Evolutionary conservation across 116 monocot genomes (phyloP), one percentile per base, ranked within the genome.

Genomic region (Trichopus zeylanicus): DNA sequence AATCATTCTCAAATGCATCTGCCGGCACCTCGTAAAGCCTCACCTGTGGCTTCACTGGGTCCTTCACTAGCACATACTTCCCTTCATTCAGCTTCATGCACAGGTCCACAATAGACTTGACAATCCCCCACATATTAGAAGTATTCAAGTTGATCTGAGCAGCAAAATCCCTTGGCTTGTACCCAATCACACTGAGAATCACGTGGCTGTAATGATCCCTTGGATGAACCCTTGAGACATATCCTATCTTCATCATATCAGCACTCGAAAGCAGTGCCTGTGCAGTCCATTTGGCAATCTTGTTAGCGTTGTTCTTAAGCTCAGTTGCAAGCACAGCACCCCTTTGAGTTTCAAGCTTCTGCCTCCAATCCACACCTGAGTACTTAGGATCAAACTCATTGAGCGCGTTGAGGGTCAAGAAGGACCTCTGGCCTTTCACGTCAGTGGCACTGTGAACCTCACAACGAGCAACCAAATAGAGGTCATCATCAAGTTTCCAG

Each of bases 1-100:
- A 95, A 46, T 95, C 95, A 54, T 95, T 95, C 81, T 95, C 95
- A 70, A 95, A 95, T 3, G 95, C 86, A 75, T 95, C 95, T 1
- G 76, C 46, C 0, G 95, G 90, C 26, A 95, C 95, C 72, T 90
- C 90, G 62, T 95, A 95, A 30, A 95, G 83, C 69, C 95, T 86
- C 28, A 95, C 78, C 66, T 95, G 95, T 0, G 90, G 90, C 86
- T 95, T 95, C 22, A 62, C 66, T 0, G 95, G 95, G 29, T 95
- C 95, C 78, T 95, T 95, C 19, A 95, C 95, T 16, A 95, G 76
- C 47, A 95, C 95, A 71, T 87, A 95, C 66, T 95, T 95, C 20
- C 94, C 94, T 61, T 93, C 93, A 12, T 62, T 69, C 9, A 93
- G 77, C 72, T 88, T 93, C 93, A 93, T 93, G 73, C 77, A 88